A percentile compares a stretch with the other conserved stretches of the same genome.
These are phyloP conservation scores for Aspergillus mulundensis DNA, from an alignment of 495 filamentous ascomycete species.

Conservation along the genomic window DNA sequence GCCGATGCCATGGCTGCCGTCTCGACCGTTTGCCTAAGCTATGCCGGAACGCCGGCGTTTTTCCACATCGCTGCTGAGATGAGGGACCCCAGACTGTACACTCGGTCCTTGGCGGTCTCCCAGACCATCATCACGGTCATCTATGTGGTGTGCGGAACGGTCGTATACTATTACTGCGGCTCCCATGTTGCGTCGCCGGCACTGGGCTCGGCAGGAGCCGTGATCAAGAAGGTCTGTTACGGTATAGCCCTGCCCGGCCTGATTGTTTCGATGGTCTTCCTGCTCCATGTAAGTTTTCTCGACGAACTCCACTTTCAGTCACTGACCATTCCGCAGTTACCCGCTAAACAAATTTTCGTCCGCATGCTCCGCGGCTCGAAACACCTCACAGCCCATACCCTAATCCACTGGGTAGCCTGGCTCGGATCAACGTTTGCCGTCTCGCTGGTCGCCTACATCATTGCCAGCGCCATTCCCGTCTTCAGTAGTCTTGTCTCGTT, in stretches of 20 bases:
- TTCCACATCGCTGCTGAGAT: constrained; percentile 75
- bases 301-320: neutral
- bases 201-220: constrained; percentile 55
- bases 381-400: constrained; percentile 53
- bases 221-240: constrained; percentile 62
- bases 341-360: constrained; percentile 60
- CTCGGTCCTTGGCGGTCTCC: constrained; percentile 47
- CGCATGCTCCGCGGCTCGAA: constrained; percentile 51
- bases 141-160: constrained; percentile 59
- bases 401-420: constrained; percentile 50
- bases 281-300: constrained; percentile 39
- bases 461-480: constrained; percentile 66
- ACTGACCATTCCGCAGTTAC: constrained; percentile 21
- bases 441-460: constrained; percentile 58
- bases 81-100: constrained; percentile 60
- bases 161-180: constrained; percentile 70
- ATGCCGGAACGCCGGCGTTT: constrained; percentile 59
- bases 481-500: constrained; percentile 59
- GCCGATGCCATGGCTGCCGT: constrained; percentile 37
- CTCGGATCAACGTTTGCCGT: constrained; percentile 48
- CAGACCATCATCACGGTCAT: constrained; percentile 49
- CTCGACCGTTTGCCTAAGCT: constrained; percentile 58
- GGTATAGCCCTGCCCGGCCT: constrained; percentile 69
- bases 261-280: constrained; percentile 54
- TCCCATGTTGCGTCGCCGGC: constrained; percentile 62